phyloP scores from a whole-genome alignment of 1,139 yeast genomes.

The Yamadazyma buinensis region DNA sequence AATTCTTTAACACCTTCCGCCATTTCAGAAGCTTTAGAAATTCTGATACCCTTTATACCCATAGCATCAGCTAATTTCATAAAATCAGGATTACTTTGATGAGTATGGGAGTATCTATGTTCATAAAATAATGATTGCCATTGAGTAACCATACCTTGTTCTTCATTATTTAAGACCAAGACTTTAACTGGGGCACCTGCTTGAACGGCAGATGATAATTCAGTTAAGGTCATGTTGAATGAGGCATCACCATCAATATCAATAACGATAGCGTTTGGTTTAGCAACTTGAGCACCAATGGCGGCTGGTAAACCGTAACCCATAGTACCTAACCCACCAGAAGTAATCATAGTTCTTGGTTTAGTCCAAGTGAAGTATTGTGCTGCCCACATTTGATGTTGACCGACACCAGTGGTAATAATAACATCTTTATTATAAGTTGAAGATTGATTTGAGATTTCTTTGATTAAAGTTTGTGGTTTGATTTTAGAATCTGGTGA shows the following conservation, averaged over 20 bases:
- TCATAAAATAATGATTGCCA: conserved; percentile 98
- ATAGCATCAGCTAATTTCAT: conserved; percentile 90
- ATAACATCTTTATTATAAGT: conserved; percentile 71
- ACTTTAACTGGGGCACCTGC: conserved; percentile 88
- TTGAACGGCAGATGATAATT: conserved; percentile 91
- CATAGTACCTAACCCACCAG: conserved; percentile 99
- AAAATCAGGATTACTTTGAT: conserved; percentile 91
- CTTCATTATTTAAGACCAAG: conserved; percentile 89
- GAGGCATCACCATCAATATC: conserved; percentile 99
- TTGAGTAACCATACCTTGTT: conserved; percentile 99
- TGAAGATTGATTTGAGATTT: conserved; percentile 70
- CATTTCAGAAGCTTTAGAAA: conserved; percentile 62
- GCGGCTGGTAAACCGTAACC: conserved; percentile 97
- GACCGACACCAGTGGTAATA: conserved; percentile 97
- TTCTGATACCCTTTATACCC: conserved; percentile 83
- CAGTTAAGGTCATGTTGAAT: conserved; percentile 94
- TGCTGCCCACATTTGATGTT: conserved; percentile 99
- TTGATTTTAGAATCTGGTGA: conserved; percentile 72
- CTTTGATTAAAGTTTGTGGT: conserved; percentile 87
- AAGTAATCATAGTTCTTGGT: conserved; percentile 90
- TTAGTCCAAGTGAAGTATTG: conserved; percentile 91
- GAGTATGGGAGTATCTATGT: conserved; percentile 95
- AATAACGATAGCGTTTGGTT: conserved; percentile 90
- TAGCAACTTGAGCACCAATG: conserved; percentile 96
- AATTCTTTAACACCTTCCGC: conserved; percentile 62